phyloP scores from a whole-genome alignment of 192 early-diverging fungal species.

The Umbelopsis vinacea region DNA sequence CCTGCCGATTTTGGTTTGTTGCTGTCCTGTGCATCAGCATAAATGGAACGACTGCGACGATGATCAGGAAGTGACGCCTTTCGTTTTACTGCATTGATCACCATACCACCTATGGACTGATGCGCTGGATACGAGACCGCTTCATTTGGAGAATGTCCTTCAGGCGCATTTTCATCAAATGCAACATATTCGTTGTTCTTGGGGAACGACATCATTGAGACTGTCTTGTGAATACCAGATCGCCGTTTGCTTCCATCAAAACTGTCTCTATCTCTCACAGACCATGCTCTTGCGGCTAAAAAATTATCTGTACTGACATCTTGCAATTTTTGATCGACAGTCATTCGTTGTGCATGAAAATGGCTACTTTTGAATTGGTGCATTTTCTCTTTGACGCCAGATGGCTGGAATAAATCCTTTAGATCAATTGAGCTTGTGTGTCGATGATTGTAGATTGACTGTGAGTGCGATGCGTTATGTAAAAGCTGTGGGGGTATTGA shows the following conservation, averaged over 20 bases:
- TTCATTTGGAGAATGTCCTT: background rate
- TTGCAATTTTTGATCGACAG: conserved; percentile 35
- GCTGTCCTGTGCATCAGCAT: background rate
- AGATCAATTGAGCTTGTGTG: conserved; percentile 11
- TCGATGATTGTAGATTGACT: background rate
- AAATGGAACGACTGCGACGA: conserved; percentile 1
- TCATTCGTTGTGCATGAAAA: conserved; percentile 30
- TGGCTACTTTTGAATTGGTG: conserved; percentile 35
- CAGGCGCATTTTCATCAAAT: background rate
- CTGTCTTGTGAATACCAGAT: conserved; percentile 13
- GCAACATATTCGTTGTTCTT: conserved; percentile 7
- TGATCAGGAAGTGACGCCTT: conserved; percentile 7
- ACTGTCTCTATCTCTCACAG: conserved; percentile 26
- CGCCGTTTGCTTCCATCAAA: conserved; percentile 3
- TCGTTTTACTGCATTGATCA: conserved; percentile 11
- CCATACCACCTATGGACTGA: conserved; percentile 3
- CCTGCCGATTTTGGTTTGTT: conserved; percentile 4
- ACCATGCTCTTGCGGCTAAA: conserved; percentile 33
- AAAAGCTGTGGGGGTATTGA: background rate
- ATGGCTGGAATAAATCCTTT: conserved; percentile 4
- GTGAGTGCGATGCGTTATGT: background rate
- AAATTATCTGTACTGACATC: conserved; percentile 43
- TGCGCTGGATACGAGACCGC: background rate
- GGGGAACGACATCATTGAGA: conserved; percentile 5
- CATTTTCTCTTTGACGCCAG: conserved; percentile 35